Evolutionary conservation across 441 rosid species (phyloP).

Genomic region (Euphorbia celastroides): DNA sequence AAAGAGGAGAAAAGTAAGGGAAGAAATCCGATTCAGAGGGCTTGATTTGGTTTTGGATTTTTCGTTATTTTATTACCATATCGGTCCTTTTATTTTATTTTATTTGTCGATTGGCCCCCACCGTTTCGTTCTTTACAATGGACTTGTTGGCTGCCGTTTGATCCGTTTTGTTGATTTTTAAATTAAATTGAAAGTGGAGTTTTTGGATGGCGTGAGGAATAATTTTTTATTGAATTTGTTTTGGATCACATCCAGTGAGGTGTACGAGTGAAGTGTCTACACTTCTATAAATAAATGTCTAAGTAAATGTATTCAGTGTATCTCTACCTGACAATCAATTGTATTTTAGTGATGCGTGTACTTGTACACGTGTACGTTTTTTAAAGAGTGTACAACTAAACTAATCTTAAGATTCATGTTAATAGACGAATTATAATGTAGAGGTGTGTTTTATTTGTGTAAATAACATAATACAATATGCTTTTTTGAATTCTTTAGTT

Average conservation of each 20-base stretch:
- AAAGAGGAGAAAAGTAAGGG: conserved; percentile 23
- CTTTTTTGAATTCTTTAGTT: too few relatives aligned
- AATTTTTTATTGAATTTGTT: too few relatives aligned
- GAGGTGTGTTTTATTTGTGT: too few relatives aligned
- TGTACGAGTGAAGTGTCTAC: background rate
- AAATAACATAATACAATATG: too few relatives aligned
- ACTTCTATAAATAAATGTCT: background rate
- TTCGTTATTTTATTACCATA: background rate
- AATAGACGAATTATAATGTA: too few relatives aligned
- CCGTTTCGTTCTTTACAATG: background rate
- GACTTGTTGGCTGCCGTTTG: conserved; percentile 4
- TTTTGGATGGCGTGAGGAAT: background rate
- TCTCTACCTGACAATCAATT: background rate
- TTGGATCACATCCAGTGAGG: background rate
- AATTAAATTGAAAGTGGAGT: background rate
- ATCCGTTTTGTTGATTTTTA: background rate
- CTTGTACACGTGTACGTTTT: background rate
- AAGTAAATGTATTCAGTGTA: background rate
- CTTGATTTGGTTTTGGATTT: background rate
- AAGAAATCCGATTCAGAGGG: conserved; percentile 42
- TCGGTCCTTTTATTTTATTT: background rate
- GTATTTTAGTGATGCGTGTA: background rate
- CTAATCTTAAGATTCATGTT: too few relatives aligned
- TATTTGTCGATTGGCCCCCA: background rate
- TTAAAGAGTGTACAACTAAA: too few relatives aligned